Conservation (phyloP, 371 early-diverging fungal species). For the Capillidium rhysosporum region DNA sequence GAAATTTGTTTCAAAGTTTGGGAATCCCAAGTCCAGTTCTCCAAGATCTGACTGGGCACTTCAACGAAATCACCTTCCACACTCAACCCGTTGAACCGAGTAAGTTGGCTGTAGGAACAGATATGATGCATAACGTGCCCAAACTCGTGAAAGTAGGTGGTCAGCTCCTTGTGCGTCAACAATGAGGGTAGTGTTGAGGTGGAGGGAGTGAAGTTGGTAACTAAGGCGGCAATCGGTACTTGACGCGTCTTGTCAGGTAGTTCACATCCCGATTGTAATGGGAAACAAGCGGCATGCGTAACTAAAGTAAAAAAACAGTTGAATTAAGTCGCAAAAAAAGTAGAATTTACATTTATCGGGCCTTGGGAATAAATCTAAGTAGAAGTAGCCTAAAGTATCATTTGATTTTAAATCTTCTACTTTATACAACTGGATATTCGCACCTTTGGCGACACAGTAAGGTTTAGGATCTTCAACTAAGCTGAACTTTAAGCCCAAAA, state of each 20-base stretch:
- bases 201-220: conserved; percentile 64
- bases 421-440: background rate
- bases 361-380: conserved; percentile 56
- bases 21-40: conserved; percentile 72
- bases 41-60: conserved; percentile 71
- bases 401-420: background rate
- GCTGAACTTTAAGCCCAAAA: background rate
- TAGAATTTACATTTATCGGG: conserved; percentile 1
- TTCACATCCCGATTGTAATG: conserved; percentile 36
- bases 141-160: conserved; percentile 19
- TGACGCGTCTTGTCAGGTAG: conserved; percentile 22
- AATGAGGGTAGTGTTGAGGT: conserved; percentile 50
- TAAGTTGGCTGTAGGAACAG: conserved; percentile 44
- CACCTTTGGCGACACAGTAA: background rate
- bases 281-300: conserved; percentile 55
- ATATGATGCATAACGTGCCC: conserved; percentile 75
- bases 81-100: conserved; percentile 52
- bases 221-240: conserved; percentile 58
- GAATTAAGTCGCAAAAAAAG: background rate
- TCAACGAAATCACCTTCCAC: conserved; percentile 83
- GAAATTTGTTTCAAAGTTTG: conserved; percentile 43
- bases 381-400: conserved; percentile 34
- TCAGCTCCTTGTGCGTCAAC: conserved; percentile 62
- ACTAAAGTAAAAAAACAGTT: conserved; percentile 32
- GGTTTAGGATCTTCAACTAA: background rate